A percentile compares a stretch with the other conserved stretches of the same genome.
These are phyloP conservation scores for Dianthus caryophyllus DNA, from an alignment of 148 eudicot genomes.

Conservation along the genomic window DNA sequence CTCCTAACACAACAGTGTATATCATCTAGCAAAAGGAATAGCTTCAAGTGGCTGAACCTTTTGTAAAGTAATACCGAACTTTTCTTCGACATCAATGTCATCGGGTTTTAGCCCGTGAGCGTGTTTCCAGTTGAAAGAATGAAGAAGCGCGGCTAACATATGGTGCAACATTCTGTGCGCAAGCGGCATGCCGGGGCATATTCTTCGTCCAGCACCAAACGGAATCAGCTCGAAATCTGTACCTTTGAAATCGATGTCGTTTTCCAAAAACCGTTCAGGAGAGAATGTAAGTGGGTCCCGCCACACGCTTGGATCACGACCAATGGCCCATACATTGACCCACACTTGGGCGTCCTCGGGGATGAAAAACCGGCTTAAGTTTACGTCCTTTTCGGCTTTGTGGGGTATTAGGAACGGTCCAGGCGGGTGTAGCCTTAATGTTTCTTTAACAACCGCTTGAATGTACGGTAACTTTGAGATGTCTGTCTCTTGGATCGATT, in stretches of 20 bases:
- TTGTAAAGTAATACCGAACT: conserved; percentile 25
- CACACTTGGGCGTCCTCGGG: conserved; percentile 33
- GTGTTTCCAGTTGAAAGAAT: conserved; percentile 34
- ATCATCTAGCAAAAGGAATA: conserved; percentile 18
- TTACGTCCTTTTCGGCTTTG: conserved; percentile 16
- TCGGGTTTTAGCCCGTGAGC: conserved; percentile 13
- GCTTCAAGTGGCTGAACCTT: conserved; percentile 27
- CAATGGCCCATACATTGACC: conserved; percentile 36
- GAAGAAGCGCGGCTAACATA: conserved; percentile 26
- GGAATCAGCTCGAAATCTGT: conserved; percentile 29
- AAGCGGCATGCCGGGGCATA: conserved; percentile 23
- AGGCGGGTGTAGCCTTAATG: conserved; percentile 29
- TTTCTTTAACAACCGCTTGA: conserved; percentile 36
- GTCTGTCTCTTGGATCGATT: conserved; percentile 23
- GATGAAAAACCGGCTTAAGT: conserved; percentile 20
- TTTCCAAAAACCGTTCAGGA: conserved; percentile 35
- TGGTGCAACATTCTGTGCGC: conserved; percentile 28
- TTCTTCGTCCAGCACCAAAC: conserved; percentile 28
- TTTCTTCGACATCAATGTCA: conserved; percentile 27
- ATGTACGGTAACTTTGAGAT: conserved; percentile 26
- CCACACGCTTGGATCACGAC: conserved; percentile 31
- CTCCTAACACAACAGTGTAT: no score
- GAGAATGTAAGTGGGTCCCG: conserved; percentile 14
- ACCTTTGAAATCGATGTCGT: conserved; percentile 16
- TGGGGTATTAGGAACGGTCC: conserved; percentile 33